Evolutionary conservation across 2,329 filamentous ascomycete species (phyloP).

Genomic region (Cadophora malorum): DNA sequence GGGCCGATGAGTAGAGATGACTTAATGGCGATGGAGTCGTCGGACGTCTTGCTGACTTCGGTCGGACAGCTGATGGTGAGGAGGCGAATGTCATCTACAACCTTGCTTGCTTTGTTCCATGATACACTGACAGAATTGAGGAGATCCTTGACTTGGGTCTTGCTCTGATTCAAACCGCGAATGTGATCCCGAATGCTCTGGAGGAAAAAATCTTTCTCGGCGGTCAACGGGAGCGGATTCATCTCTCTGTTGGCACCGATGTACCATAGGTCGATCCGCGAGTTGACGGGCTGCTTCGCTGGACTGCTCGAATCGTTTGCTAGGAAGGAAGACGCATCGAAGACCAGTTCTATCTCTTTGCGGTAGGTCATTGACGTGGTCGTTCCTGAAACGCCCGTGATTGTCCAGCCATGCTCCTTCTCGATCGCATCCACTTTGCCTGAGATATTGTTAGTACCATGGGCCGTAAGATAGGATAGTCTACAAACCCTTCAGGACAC

Average conservation of each 20-base stretch:
- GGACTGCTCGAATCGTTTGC: constrained; percentile 33
- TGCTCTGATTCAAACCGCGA: constrained; percentile 63
- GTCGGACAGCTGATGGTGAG: constrained; percentile 71
- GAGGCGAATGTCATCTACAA: constrained; percentile 65
- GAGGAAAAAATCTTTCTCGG: constrained; percentile 77
- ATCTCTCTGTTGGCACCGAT: constrained; percentile 63
- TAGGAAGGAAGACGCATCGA: constrained; percentile 70
- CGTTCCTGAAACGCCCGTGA: constrained; percentile 67
- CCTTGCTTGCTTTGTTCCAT: constrained; percentile 69
- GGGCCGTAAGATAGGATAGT: neutral
- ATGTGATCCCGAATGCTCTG: constrained; percentile 73
- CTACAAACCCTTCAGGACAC: constrained; percentile 72
- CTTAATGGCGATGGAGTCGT: constrained; percentile 68
- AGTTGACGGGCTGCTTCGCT: constrained; percentile 47
- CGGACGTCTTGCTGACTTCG: constrained; percentile 65
- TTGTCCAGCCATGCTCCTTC: constrained; percentile 71
- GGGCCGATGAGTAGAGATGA: constrained; percentile 67
- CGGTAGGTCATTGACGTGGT: constrained; percentile 76
- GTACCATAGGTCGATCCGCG: constrained; percentile 73
- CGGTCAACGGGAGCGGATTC: constrained; percentile 61
- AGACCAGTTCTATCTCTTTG: constrained; percentile 74
- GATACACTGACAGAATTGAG: constrained; percentile 63
- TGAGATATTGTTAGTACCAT: constrained; percentile 52
- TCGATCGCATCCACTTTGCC: constrained; percentile 71
- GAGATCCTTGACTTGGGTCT: constrained; percentile 62